These are phyloP conservation scores for Leccinum glutinopallens DNA, from an alignment of 1,284 basidiomycete species.

Conservation along the genomic window DNA sequence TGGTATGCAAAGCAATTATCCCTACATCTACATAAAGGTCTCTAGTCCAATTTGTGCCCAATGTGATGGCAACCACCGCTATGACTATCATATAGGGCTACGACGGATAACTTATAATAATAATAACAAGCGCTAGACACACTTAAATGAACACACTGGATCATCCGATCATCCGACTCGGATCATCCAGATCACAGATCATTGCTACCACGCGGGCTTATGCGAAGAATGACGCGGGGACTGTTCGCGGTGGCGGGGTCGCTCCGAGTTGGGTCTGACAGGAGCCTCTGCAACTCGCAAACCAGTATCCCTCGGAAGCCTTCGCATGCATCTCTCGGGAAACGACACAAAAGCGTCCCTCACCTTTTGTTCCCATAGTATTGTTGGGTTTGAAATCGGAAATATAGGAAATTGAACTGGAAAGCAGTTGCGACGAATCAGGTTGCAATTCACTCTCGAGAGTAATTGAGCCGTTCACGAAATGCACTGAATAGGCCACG, in stretches of 20 bases:
- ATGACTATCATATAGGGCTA: too few relatives aligned
- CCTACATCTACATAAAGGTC: too few relatives aligned
- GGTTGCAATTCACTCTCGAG: slow-evolving; percentile 12
- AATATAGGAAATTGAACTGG: slow-evolving; percentile 13
- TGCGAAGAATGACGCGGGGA: slow-evolving; percentile 1
- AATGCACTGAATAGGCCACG: slow-evolving; percentile 9
- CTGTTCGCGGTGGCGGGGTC: not conserved
- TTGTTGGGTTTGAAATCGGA: not conserved
- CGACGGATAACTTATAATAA: not conserved
- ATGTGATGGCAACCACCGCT: too few relatives aligned
- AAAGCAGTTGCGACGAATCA: slow-evolving; percentile 16
- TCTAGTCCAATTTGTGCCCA: too few relatives aligned
- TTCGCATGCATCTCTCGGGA: not conserved
- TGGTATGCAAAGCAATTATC: too few relatives aligned
- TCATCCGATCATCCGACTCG: not conserved
- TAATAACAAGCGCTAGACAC: not conserved
- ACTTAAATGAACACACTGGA: not conserved
- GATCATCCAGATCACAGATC: too few relatives aligned
- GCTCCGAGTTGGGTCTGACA: not conserved
- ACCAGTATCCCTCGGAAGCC: slow-evolving; percentile 3
- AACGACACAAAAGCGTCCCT: not conserved
- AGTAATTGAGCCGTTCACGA: slow-evolving; percentile 17
- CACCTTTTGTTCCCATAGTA: slow-evolving; percentile 7
- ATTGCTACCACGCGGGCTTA: not conserved
- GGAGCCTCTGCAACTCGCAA: not conserved